Percentiles rank a stretch among this genome's conserved stretches.
Conservation (phyloP, 108 stramenopile species). For the Cyclostephanos tholiformis region DNA sequence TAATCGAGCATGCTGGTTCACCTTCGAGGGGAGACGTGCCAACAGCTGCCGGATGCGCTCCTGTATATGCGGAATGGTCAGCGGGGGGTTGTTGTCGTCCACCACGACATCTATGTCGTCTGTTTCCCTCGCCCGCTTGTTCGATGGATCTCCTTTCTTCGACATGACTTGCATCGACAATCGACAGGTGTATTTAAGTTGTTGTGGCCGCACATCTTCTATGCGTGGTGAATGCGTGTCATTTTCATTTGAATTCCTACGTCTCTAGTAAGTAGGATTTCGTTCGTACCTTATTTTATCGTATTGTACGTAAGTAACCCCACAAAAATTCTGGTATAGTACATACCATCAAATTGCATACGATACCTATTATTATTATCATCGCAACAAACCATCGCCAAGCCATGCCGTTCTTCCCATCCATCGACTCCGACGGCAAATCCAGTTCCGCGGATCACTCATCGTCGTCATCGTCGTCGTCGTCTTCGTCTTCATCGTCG, state of each 20-base stretch:
- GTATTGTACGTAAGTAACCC: too few relatives aligned
- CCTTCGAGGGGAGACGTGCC: constrained; percentile 26
- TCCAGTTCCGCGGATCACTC: too few relatives aligned
- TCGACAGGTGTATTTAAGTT: too few relatives aligned
- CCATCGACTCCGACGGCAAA: not conserved
- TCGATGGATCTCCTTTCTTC: constrained; percentile 1
- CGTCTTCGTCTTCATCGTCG: not conserved
- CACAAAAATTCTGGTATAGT: too few relatives aligned
- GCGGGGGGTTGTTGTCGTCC: constrained; percentile 19
- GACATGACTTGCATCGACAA: not conserved
- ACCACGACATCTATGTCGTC: constrained; percentile 14
- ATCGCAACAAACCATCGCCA: not conserved
- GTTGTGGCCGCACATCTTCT: too few relatives aligned
- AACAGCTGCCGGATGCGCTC: constrained; percentile 19
- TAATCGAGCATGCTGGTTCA: too few relatives aligned
- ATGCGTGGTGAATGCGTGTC: not conserved
- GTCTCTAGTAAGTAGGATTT: too few relatives aligned
- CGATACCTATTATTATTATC: too few relatives aligned
- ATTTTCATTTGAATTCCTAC: too few relatives aligned
- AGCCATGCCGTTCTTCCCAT: not conserved
- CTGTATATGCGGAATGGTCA: constrained; percentile 22
- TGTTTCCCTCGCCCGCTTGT: constrained; percentile 15
- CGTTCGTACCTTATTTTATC: too few relatives aligned
- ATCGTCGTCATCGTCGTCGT: not conserved
- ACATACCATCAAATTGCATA: too few relatives aligned